phyloP scores from a whole-genome alignment of 2,329 filamentous ascomycete genomes.

The Scytalidium lignicola region DNA sequence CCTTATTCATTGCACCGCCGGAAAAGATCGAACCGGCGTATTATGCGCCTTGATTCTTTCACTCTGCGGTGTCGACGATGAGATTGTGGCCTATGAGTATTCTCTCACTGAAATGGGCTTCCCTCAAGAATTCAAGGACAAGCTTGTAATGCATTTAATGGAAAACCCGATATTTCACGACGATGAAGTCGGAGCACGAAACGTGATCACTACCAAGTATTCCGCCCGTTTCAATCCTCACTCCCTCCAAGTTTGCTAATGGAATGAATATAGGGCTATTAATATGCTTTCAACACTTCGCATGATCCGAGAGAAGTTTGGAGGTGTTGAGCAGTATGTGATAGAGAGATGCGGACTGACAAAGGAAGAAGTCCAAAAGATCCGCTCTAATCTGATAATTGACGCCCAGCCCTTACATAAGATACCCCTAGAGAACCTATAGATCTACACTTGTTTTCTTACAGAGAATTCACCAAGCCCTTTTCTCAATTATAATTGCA shows the following conservation, averaged over 20 bases:
- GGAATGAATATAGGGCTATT: constrained; percentile 31
- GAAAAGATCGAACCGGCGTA: constrained; percentile 73
- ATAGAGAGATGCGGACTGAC: constrained; percentile 51
- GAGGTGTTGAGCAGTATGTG: constrained; percentile 60
- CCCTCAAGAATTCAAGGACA: constrained; percentile 40
- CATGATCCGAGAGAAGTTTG: constrained; percentile 55
- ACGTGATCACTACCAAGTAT: constrained; percentile 37
- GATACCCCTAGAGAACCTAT: neutral
- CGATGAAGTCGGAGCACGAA: constrained; percentile 32
- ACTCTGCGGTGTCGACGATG: constrained; percentile 56
- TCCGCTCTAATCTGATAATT: constrained; percentile 45
- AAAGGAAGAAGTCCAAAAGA: constrained; percentile 45
- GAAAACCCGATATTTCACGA: constrained; percentile 42
- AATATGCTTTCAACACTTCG: constrained; percentile 46
- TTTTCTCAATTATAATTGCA: neutral
- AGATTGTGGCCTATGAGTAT: constrained; percentile 63
- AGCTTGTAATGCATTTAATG: constrained; percentile 45
- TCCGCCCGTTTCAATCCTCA: neutral
- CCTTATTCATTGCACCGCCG: constrained; percentile 69
- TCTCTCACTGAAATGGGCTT: constrained; percentile 60
- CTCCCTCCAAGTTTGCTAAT: constrained; percentile 3
- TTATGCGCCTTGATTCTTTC: constrained; percentile 60
- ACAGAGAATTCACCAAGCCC: too few species aligned
- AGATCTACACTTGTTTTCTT: neutral
- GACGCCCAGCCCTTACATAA: constrained; percentile 14